Conservation (phyloP, 108 stramenopile species). For the Mayamaea pseudoterrestris region DNA sequence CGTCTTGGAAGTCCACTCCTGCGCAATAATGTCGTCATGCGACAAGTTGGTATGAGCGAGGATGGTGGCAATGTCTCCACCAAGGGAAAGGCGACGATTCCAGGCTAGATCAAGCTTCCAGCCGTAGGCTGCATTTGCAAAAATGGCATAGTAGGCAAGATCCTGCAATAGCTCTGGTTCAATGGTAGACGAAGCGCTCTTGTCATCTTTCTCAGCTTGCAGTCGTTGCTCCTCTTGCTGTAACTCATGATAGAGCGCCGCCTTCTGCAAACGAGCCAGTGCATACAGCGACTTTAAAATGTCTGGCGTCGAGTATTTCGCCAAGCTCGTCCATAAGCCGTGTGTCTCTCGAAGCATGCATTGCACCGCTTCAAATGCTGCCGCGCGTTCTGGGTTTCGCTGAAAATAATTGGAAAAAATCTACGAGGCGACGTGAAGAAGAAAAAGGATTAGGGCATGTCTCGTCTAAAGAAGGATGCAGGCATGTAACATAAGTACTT, state of each 20-base stretch:
- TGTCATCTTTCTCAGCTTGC: too few species aligned
- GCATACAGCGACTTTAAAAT: conserved; percentile 8
- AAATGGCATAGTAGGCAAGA: conserved; percentile 39
- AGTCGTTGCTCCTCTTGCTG: neutral
- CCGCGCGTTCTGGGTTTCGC: too few species aligned
- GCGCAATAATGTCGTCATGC: neutral
- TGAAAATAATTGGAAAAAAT: too few species aligned
- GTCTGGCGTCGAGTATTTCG: conserved; percentile 10
- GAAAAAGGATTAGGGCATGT: too few species aligned
- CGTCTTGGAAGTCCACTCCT: conserved; percentile 2
- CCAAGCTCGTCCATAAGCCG: too few species aligned
- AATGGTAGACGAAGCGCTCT: neutral
- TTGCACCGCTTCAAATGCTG: too few species aligned
- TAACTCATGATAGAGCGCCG: neutral
- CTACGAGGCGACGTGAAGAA: too few species aligned
- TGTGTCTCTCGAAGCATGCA: too few species aligned
- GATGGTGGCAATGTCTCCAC: neutral
- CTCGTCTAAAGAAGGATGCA: too few species aligned
- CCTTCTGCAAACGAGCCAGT: conserved; percentile 8
- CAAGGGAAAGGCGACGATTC: neutral
- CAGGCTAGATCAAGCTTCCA: conserved; percentile 47
- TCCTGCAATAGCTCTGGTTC: conserved; percentile 33
- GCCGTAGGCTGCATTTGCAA: conserved; percentile 59
- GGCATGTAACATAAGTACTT: too few species aligned
- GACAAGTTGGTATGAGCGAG: neutral